Evolutionary conservation across 2,329 filamentous ascomycete genomes (phyloP).

Genomic region (Magnaporthiopsis poae): DNA sequence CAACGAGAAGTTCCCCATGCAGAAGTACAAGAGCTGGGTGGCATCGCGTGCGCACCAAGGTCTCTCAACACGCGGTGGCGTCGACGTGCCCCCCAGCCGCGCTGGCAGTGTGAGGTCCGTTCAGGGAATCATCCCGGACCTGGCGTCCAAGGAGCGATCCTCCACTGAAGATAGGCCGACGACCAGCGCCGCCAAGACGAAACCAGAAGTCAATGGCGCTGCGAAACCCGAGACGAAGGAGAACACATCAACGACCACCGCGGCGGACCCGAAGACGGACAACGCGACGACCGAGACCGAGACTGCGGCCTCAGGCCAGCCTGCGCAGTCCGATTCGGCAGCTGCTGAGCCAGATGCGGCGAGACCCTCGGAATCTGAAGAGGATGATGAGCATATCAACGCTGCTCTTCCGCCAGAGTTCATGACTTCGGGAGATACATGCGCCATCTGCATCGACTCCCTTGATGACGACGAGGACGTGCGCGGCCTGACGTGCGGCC

Average conservation of each 20-base stretch:
- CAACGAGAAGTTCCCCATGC: constrained; percentile 89
- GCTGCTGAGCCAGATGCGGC: constrained; percentile 10
- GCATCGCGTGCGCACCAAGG: constrained; percentile 73
- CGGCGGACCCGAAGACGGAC: constrained; percentile 16
- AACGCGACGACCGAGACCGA: constrained; percentile 14
- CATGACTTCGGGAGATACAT: constrained; percentile 78
- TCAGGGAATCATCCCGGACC: constrained; percentile 42
- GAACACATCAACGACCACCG: constrained; percentile 16
- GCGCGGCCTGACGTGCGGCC: constrained; percentile 87
- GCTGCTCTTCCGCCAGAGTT: constrained; percentile 73
- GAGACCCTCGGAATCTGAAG: constrained; percentile 29
- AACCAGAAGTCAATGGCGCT: constrained; percentile 8
- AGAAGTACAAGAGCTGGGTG: constrained; percentile 94
- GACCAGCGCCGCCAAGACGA: constrained; percentile 15
- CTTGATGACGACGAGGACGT: constrained; percentile 94
- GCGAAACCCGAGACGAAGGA: constrained; percentile 17
- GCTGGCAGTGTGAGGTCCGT: constrained; percentile 63
- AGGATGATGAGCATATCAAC: constrained; percentile 65
- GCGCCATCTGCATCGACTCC: constrained; percentile 89
- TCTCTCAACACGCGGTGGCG: constrained; percentile 72
- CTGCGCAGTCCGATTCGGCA: constrained; percentile 7
- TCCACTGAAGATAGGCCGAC: constrained; percentile 32
- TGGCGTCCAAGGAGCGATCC: constrained; percentile 34
- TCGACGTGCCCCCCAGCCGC: constrained; percentile 63
- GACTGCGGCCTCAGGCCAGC: constrained; percentile 13